Evolutionary conservation across 2,329 filamentous ascomycete genomes (phyloP), one percentile per base, ranked within the genome.

Genomic region (Beauveria sp.): DNA sequence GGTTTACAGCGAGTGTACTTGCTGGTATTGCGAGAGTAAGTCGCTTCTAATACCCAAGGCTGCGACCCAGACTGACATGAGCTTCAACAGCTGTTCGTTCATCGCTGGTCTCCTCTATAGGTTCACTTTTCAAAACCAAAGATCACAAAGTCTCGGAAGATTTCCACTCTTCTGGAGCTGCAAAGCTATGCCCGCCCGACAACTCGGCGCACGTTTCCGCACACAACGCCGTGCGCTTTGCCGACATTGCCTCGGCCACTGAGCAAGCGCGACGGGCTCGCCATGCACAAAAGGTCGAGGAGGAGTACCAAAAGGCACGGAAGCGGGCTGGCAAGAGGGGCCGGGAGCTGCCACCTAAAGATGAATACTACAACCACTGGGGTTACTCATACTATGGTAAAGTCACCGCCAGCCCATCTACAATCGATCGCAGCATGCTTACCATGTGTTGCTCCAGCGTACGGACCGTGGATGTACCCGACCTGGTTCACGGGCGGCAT

Each of bases 21-120:
- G 90, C 72, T 93, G 89, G 89, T 91, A 93, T 72, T 96, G 91
- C 73, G 90, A 95, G 73, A 81, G 76, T 75, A 62, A 46, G 60
- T 51, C 0, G 8, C 75, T 74, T 20, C 67, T 79, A 1, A 74
- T 87, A 6, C 0, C 18, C 76, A 77, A 6, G 67, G 77, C 7
- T 80, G 77, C 1, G 76, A 73, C 28, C 75, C 77, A 7, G 76
- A 80, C 45, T 31, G 22, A 51, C 46, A 42, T 10, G 1, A 18
- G 5, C n/a, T 5, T 18, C 20, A 48, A n/a, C 34, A 51, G 56
- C 56, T 18, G 45, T 59, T 22, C 31, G 45, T 7, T 59, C 56
- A 10, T 50, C 45, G 12, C 22, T 42, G 12, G 18, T 50, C 2
- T 51, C 45, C 22, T 50, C 56, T 22, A 20, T 49, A 9, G 6